Evolutionary conservation across 106 monocot species (phyloP).

Genomic region (Dioscorea dumetorum): DNA sequence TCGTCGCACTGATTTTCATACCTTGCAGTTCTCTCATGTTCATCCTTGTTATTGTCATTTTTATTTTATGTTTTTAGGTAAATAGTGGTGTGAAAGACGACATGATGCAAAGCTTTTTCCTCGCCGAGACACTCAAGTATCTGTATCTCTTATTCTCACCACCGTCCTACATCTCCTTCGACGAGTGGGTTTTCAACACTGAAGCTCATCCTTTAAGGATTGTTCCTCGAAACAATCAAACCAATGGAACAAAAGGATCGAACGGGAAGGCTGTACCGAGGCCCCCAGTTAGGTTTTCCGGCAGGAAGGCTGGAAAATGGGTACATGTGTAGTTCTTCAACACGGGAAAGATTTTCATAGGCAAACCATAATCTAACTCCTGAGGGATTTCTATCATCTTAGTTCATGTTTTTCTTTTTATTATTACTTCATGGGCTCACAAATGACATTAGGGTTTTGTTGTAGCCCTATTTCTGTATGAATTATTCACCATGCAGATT

Average conservation of each 20-base stretch:
- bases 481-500: no score
- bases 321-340: no score
- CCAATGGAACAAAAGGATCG: background rate
- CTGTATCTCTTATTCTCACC: slow-evolving; percentile 95
- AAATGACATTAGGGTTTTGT: no score
- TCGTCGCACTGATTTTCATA: no score
- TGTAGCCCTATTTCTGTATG: no score
- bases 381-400: no score
- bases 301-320: slow-evolving; percentile 29
- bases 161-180: slow-evolving; percentile 81
- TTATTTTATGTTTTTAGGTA: slow-evolving; percentile 32
- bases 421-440: no score
- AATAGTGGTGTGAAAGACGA: slow-evolving; percentile 79
- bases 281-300: slow-evolving; percentile 17
- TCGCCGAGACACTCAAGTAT: slow-evolving; percentile 94
- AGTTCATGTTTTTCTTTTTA: no score
- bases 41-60: no score
- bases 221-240: slow-evolving; percentile 22
- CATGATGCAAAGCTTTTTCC: slow-evolving; percentile 98
- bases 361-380: no score
- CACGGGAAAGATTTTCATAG: no score
- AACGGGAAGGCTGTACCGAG: slow-evolving; percentile 17
- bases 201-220: slow-evolving; percentile 96
- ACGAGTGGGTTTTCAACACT: slow-evolving; percentile 99
- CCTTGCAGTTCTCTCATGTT: no score